These are phyloP conservation scores for Hirschfeldia incana DNA, from an alignment of 345 rosid genomes.

Conservation along the genomic window DNA sequence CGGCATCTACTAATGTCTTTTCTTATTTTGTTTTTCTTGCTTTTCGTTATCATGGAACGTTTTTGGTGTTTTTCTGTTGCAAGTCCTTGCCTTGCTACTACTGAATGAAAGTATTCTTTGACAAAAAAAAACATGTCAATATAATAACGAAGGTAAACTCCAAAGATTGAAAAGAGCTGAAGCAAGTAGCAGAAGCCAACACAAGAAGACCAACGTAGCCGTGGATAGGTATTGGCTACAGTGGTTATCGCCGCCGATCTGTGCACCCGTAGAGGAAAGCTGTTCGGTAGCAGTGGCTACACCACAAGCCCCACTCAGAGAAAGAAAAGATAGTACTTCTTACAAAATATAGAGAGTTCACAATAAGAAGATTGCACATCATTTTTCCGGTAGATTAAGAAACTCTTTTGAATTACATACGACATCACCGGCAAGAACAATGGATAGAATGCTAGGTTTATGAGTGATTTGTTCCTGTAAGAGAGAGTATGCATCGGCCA, in stretches of 20 bases:
- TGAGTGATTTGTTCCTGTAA: constrained; percentile 47
- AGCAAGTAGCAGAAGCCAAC: constrained; percentile 61
- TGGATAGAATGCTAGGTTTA: constrained; percentile 42
- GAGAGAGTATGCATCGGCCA: constrained; percentile 61
- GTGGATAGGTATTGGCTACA: constrained; percentile 62
- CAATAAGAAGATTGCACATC: neutral
- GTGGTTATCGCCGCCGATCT: constrained; percentile 40
- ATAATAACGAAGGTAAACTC: constrained; percentile 60
- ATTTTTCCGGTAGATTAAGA: neutral
- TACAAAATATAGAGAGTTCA: neutral
- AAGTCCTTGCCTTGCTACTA: too few relatives aligned
- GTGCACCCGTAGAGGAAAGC: constrained; percentile 34
- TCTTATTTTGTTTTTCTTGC: too few relatives aligned
- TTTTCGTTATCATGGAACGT: too few relatives aligned
- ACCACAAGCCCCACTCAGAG: constrained; percentile 63
- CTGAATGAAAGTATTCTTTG: too few relatives aligned
- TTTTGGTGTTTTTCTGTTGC: too few relatives aligned
- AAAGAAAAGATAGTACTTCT: constrained; percentile 60
- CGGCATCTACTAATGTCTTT: too few relatives aligned
- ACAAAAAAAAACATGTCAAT: too few relatives aligned
- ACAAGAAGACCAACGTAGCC: constrained; percentile 63
- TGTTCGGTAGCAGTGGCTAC: constrained; percentile 54
- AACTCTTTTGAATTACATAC: constrained; percentile 40
- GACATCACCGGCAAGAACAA: constrained; percentile 55
- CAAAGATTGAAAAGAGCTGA: constrained; percentile 69